Conservation (phyloP, 2,329 filamentous ascomycete genomes). For the Ophiostoma pallidulum region DNA sequence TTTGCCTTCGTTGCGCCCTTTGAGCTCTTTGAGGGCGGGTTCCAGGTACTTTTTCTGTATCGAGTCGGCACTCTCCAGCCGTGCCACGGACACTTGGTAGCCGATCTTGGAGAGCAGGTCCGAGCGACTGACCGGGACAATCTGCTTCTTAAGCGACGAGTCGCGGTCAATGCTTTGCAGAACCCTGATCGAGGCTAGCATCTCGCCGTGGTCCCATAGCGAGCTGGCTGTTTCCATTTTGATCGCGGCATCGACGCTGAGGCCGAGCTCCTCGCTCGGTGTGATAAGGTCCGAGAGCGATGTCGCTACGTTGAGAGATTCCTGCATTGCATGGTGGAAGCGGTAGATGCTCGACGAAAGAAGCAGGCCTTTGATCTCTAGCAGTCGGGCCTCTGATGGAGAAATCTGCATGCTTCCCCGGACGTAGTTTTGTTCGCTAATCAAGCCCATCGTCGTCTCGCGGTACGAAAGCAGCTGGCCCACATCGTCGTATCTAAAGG, state of each 20-base stretch:
- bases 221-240: constrained; percentile 80
- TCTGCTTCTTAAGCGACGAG: constrained; percentile 55
- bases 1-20: constrained; percentile 53
- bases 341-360: constrained; percentile 66
- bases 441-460: constrained; percentile 69
- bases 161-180: constrained; percentile 62
- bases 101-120: constrained; percentile 81
- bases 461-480: constrained; percentile 73
- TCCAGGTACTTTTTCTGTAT: constrained; percentile 82
- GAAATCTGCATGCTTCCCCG: constrained; percentile 51
- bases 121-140: constrained; percentile 61
- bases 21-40: constrained; percentile 74
- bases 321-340: constrained; percentile 72
- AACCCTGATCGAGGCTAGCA: constrained; percentile 79
- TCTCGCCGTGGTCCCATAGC: constrained; percentile 90
- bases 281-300: constrained; percentile 69
- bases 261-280: constrained; percentile 57
- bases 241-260: constrained; percentile 68
- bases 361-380: constrained; percentile 70
- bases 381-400: constrained; percentile 53
- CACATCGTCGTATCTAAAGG: constrained; percentile 55
- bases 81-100: constrained; percentile 79
- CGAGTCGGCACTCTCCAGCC: constrained; percentile 79
- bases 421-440: constrained; percentile 61
- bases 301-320: constrained; percentile 77